Evolutionary conservation across 2,329 filamentous ascomycete genomes (phyloP).

Genomic region (Cladophialophora carrionii): DNA sequence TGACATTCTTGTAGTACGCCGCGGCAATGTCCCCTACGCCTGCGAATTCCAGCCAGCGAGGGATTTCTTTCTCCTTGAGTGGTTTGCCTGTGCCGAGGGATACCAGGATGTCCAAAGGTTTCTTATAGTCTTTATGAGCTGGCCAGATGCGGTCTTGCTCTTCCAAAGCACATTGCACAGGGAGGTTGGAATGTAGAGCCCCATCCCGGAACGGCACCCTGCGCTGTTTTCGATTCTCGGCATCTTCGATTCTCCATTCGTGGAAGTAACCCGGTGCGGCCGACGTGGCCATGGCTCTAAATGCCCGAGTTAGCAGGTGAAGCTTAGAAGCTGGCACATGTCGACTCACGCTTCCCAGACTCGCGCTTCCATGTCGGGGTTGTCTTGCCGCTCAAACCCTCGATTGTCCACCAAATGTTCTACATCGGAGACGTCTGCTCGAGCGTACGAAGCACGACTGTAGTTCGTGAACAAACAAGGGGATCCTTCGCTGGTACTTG

Average conservation of each 20-base stretch:
- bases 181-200: conserved; percentile 9
- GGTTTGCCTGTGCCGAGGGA: conserved; percentile 10
- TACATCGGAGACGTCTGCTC: not conserved
- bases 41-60: conserved; percentile 12
- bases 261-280: conserved; percentile 11
- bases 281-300: conserved; percentile 12
- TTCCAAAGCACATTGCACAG: conserved; percentile 10
- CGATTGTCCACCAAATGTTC: conserved; percentile 7
- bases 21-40: conserved; percentile 7
- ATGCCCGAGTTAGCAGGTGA: not conserved
- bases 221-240: conserved; percentile 7
- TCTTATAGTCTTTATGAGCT: conserved; percentile 9
- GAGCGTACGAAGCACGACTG: conserved; percentile 9
- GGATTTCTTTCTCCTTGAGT: conserved; percentile 3
- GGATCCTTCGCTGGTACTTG: conserved; percentile 7
- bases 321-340: not conserved
- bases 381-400: conserved; percentile 12
- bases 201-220: conserved; percentile 12
- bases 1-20: conserved; percentile 14
- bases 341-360: conserved; percentile 12
- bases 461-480: conserved; percentile 13
- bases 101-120: conserved; percentile 10
- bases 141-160: conserved; percentile 14
- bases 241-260: conserved; percentile 13
- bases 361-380: conserved; percentile 8